A percentile compares a stretch with the other conserved stretches of the same genome.
Conservation (phyloP, 305 asterid genomes). For the Rubia occidens region DNA sequence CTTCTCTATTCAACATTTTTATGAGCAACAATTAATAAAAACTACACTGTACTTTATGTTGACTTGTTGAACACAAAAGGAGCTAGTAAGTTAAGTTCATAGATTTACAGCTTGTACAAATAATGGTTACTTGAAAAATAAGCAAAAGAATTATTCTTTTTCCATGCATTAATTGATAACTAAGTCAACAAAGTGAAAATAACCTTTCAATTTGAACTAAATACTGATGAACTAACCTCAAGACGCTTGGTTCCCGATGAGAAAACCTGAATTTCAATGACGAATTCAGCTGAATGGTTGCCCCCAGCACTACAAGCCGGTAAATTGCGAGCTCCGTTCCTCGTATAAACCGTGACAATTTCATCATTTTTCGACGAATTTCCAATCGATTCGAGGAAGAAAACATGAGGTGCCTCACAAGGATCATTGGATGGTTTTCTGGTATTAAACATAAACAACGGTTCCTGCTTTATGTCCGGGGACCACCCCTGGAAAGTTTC, state of each 20-base stretch:
- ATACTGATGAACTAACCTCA: constrained; percentile 23
- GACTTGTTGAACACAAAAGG: too few species aligned
- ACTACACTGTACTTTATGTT: too few species aligned
- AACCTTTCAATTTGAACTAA: too few species aligned
- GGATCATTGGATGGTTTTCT: constrained; percentile 19
- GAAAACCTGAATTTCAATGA: constrained; percentile 18
- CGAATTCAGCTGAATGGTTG: constrained; percentile 36
- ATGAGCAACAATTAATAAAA: too few species aligned
- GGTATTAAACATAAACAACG: constrained; percentile 4
- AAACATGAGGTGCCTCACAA: constrained; percentile 54
- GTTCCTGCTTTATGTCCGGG: not conserved
- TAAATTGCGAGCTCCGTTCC: constrained; percentile 28
- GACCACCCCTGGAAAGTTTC: not conserved
- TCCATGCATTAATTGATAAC: too few species aligned
- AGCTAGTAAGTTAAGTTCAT: too few species aligned
- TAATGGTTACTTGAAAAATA: too few species aligned
- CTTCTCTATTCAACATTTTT: too few species aligned
- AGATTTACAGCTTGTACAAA: too few species aligned
- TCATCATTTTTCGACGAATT: constrained; percentile 1
- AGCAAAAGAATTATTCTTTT: too few species aligned
- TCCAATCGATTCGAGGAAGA: constrained; percentile 24
- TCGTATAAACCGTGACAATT: constrained; percentile 20
- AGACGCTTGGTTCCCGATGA: constrained; percentile 30
- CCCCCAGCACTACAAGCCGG: constrained; percentile 27
- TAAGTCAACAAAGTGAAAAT: too few species aligned